A percentile compares a stretch with the other conserved stretches of the same genome.
Evolutionary conservation across 192 early-diverging fungal genomes (phyloP).

Genomic region (Coemansia sp.): DNA sequence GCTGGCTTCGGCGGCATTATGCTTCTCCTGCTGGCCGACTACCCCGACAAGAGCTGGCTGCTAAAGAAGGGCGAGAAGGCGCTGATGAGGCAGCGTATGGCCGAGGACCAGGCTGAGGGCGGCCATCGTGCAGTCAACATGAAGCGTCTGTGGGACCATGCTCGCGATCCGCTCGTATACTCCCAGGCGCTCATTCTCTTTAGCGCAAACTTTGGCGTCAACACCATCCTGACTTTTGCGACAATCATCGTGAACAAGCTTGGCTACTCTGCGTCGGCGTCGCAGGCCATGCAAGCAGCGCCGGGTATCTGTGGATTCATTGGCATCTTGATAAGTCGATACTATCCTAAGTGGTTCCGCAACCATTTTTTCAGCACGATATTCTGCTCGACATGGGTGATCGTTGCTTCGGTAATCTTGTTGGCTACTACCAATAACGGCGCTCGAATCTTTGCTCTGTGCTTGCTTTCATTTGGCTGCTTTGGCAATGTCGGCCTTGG

Average conservation of each 20-base stretch:
- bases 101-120: conserved; percentile 32
- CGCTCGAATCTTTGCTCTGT: conserved; percentile 48
- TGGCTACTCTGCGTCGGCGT: conserved; percentile 31
- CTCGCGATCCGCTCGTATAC: conserved; percentile 35
- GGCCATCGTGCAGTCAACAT: conserved; percentile 32
- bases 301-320: conserved; percentile 46
- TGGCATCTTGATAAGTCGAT: conserved; percentile 34
- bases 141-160: conserved; percentile 17
- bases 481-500: conserved; percentile 51
- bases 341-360: conserved; percentile 32
- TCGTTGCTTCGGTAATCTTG: conserved; percentile 32
- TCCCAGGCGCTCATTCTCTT: conserved; percentile 38
- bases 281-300: conserved; percentile 48
- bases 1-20: conserved; percentile 34
- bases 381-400: conserved; percentile 45
- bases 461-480: conserved; percentile 42
- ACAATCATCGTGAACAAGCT: conserved; percentile 46
- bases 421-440: conserved; percentile 43
- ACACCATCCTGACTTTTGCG: conserved; percentile 48
- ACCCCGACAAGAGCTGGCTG: conserved; percentile 47
- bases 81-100: conserved; percentile 30
- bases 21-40: conserved; percentile 38
- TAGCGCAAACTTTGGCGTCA: conserved; percentile 47
- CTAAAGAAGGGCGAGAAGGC: conserved; percentile 28
- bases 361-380: conserved; percentile 39